Evolutionary conservation across 1,139 yeast species (phyloP).

Genomic region (Suhomyces bribrorum): DNA sequence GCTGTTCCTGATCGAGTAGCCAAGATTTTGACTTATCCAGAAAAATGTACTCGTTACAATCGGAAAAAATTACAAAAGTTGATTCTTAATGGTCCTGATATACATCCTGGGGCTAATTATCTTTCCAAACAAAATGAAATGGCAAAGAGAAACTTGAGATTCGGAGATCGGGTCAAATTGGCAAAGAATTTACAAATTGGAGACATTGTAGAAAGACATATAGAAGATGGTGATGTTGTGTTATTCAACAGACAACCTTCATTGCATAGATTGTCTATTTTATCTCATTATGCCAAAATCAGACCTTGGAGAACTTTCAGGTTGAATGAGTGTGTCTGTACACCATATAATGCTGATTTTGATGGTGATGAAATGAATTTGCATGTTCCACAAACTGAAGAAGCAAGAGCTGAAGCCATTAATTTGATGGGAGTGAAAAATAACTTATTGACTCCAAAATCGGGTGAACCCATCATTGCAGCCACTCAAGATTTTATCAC

Average conservation of each 20-base stretch:
- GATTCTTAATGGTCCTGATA: constrained; percentile 80
- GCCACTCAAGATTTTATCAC: constrained; percentile 99
- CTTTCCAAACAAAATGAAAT: constrained; percentile 78
- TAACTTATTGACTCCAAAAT: constrained; percentile 90
- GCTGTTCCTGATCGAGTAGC: constrained; percentile 98
- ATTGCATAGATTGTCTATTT: constrained; percentile 87
- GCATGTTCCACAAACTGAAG: constrained; percentile 99
- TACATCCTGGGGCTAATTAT: constrained; percentile 97
- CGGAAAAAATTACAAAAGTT: constrained; percentile 71
- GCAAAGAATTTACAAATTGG: constrained; percentile 82
- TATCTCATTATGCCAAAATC: constrained; percentile 93
- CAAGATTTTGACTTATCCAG: constrained; percentile 93
- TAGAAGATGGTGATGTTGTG: constrained; percentile 96
- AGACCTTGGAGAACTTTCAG: constrained; percentile 99
- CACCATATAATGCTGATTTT: constrained; percentile 98
- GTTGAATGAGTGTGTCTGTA: constrained; percentile 97
- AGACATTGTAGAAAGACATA: constrained; percentile 95
- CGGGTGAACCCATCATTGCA: constrained; percentile 99
- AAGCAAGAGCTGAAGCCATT: constrained; percentile 97
- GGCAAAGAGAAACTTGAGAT: constrained; percentile 84
- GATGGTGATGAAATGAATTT: constrained; percentile 99
- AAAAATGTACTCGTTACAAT: constrained; percentile 88
- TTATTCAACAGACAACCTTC: constrained; percentile 98
- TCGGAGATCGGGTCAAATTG: constrained; percentile 78
- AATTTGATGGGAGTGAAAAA: constrained; percentile 97